phyloP scores from a whole-genome alignment of 371 early-diverging fungal genomes.

The Mortierella sp. region DNA sequence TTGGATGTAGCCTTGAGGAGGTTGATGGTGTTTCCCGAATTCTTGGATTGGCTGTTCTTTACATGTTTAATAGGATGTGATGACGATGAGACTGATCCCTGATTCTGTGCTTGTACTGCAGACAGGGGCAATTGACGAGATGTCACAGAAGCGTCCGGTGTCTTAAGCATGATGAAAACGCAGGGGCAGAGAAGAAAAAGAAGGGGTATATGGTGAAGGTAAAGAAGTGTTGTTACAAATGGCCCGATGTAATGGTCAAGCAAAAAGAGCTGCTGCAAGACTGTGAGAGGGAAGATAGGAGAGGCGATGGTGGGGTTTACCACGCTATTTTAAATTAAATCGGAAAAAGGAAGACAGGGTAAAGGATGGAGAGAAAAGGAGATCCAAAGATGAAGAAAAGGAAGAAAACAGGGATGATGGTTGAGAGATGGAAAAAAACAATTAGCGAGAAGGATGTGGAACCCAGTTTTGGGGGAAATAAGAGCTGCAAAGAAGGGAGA shows the following conservation, averaged over 20 bases:
- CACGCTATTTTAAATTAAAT: not conserved
- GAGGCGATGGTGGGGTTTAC: too few relatives aligned
- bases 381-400: not conserved
- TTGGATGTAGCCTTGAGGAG: slow-evolving; percentile 52
- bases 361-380: not conserved
- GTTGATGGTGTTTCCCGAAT: slow-evolving; percentile 25
- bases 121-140: slow-evolving; percentile 12
- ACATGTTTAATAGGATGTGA: slow-evolving; percentile 12
- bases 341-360: not conserved
- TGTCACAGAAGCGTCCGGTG: slow-evolving; percentile 11
- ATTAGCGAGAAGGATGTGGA: too few relatives aligned
- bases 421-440: too few relatives aligned
- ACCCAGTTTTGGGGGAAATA: too few relatives aligned
- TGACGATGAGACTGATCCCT: not conserved
- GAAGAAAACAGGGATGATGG: too few relatives aligned
- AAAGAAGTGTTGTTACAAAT: slow-evolving; percentile 1
- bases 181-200: not conserved
- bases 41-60: slow-evolving; percentile 21
- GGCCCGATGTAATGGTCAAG: not conserved
- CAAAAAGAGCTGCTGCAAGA: not conserved
- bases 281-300: not conserved
- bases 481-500: not conserved
- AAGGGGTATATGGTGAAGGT: not conserved
- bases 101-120: not conserved
- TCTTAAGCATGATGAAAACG: slow-evolving; percentile 25